Base-by-base conservation (phyloP, 805 yeast genomes). In the Cyberlindnera mrakii region DNA sequence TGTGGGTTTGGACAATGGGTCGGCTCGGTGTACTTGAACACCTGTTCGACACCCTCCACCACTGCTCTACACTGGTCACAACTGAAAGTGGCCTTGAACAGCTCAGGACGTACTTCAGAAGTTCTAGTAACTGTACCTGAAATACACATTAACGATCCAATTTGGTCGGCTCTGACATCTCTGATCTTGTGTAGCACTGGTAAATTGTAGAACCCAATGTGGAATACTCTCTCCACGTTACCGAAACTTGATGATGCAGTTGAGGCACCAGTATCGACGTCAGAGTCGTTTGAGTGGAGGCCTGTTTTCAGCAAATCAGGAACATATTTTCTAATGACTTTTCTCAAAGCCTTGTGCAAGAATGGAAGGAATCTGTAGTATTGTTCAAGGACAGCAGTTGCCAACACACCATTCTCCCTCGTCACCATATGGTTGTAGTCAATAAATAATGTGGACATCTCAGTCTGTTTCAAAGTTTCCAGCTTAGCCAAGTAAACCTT, bases 91-190 rank as follows among this genome's bases (percentile, higher is more conserved):
- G 88, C 99, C 46, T 75, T 78, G 68, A 73, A 87, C 48, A 93
- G 72, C 64, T 93, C 99, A 0, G 99, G 99, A 45, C 98, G 78
- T 11, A 93, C 97, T 66, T 93, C 98, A 18, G 95, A 83, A 0
- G 98, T 88, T 62, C 98, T 78, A 0, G 98, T 91, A 5, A 93
- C 96, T 0, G 99, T 93, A 43, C 98, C 99, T 8, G 91, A 80
- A 30, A 91, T 85, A 9, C 91, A 72, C 68, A 88, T 73, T 47
- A 91, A 72, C 9, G 85, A 72, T 14, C 98, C 99, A 45, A 93
- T 83, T 51, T 82, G 83, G 52, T 86, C 95, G 2, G 97, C 85
- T 57, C 93, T 76, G 45, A 93, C 74, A 58, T 91, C 98, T 59
- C 99, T 78, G 53, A 93, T 84, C 62, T 96, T 77, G 55, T 86